These are phyloP conservation scores for Populus ilicifolia DNA, from an alignment of 345 rosid species.

Conservation along the genomic window DNA sequence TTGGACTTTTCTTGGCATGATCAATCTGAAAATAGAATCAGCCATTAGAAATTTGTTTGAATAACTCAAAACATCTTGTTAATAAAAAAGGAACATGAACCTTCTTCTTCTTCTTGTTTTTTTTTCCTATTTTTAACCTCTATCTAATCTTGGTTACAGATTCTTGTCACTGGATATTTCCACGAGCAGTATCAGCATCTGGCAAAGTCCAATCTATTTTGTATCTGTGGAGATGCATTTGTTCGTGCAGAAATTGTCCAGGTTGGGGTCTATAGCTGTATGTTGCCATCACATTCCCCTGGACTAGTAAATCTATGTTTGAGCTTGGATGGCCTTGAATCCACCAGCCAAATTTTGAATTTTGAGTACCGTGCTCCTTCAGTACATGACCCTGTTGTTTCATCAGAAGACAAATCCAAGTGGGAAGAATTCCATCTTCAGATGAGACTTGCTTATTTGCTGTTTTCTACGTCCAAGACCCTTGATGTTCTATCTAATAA, in stretches of 20 bases:
- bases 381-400: constrained; percentile 26
- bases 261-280: constrained; percentile 82
- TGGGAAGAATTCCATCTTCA: constrained; percentile 73
- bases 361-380: constrained; percentile 64
- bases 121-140: neutral
- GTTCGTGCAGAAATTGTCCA: constrained; percentile 62
- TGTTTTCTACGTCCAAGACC: constrained; percentile 62
- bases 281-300: constrained; percentile 58
- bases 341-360: constrained; percentile 68
- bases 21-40: neutral
- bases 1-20: neutral
- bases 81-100: neutral
- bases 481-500: constrained; percentile 52
- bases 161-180: constrained; percentile 68
- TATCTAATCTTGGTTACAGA: constrained; percentile 37
- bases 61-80: neutral
- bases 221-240: constrained; percentile 66
- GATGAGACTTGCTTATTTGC: constrained; percentile 72
- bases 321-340: constrained; percentile 72
- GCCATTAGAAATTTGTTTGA: neutral
- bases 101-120: neutral
- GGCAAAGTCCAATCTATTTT: constrained; percentile 53
- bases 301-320: constrained; percentile 61
- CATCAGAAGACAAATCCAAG: constrained; percentile 44
- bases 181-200: constrained; percentile 50